Base-by-base conservation (phyloP, 768 basidiomycete genomes). In the Collybia sordida region DNA sequence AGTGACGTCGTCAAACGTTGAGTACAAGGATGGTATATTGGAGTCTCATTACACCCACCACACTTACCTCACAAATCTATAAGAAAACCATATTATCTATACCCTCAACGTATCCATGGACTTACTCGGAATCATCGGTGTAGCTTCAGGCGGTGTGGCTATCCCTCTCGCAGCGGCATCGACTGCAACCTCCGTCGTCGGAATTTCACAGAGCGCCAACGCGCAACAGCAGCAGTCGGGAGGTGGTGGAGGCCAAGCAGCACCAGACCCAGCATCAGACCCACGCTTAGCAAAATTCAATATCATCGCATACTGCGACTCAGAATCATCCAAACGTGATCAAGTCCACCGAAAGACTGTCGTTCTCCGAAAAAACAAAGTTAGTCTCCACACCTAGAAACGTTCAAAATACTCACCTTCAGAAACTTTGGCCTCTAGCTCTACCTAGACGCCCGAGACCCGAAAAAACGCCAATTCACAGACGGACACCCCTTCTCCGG, bases 401-500 rank as follows among this genome's bases (percentile, higher is more conserved):
- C 25, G 22, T 15, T 7, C 36, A 7, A 28, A 6, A 3, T 3
- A 19, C 24, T 28, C n/a, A 14, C 22, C 37, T 8, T 41, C 12
- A 17, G 31, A 18, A 28, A 12, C n/a, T 3, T 14, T 17, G 11
- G 3, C 6, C 19, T 14, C 19, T 42, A 67, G 66, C 54, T 68
- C 1, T 68, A 60, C 44, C 63, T 66, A 17, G 66, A 68, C 50
- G 63, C 59, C 7, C 48, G 56, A 14, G 61, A 66, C 43, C 56
- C 59, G 2, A 42, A 49, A 8, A 57, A 60, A 12, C 62, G 63
- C 0, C 57, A 53, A 1, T 64, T 64, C 51, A 27, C 23, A 4
- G 63, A 64, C 41, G 66, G 61, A 0, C 66, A 66, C 42, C 59
- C 64, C 0, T 68, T 66, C 51, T 60, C 66, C 0, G 66, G 66